Base-by-base conservation (phyloP, 371 early-diverging fungal species). In the Apophysomyces trapeziformis region DNA sequence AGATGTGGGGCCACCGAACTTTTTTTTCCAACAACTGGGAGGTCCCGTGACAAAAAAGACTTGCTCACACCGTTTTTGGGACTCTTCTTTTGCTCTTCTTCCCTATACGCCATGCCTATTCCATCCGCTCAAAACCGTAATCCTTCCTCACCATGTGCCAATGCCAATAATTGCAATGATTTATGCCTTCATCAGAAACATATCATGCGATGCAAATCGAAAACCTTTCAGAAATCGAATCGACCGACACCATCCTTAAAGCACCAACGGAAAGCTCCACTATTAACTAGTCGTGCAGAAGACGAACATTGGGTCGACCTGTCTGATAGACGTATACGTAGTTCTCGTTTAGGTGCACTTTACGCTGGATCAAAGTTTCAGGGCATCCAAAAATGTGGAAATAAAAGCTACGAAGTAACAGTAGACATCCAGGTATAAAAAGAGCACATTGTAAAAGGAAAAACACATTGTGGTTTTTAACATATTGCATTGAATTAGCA, bases 401-500 rank as follows among this genome's bases (percentile, higher is more conserved):
- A 74, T 2, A 85, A 78, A 46, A 82, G 86, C 58, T 93, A 93
- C 61, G 85, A 89, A 58, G 94, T 93, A 0, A 61, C 79, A 35
- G 94, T 93, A 4, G 84, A 90, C 62, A 89, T 93, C 69, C 90
- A 92, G 89, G 93, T 91, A 82, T 60, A 47, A 14, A 38, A 16
- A n/a, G 21, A 44, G 36, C 12, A 14, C 46, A n/a, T 59, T 44
- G 36, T 21, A 39, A 38, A 62, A 44, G 32, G 36, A 46, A 57
- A 11, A 16, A 26, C 54, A 56, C 2, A 26, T 26, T 26, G 32
- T 2, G 32, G 1, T 26, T 26, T 18, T 32, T n/a, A 1, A 16
- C 1, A 5, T 54, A 47, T 38, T 41, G 37, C 14, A 45, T 32
- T 39, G 38, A 37, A 32, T 47, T 76, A 93, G 93, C 86, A 91